phyloP scores from a whole-genome alignment of 805 yeast species.

The Candida pseudoglaebosa region DNA sequence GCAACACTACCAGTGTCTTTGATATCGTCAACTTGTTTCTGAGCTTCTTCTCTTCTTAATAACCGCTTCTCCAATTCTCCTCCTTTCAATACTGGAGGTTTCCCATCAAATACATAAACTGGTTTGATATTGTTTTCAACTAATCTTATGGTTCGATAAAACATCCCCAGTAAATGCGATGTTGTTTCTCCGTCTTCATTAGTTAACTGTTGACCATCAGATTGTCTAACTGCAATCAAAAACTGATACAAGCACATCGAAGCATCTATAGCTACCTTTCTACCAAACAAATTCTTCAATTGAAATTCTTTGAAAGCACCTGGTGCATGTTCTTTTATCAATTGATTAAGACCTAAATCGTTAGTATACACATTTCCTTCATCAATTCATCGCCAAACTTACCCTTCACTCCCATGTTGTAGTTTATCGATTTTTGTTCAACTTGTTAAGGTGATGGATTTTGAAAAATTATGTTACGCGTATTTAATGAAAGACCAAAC shows the following conservation, averaged over 20 bases:
- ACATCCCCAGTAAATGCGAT: constrained; percentile 94
- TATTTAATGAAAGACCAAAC: too few relatives aligned
- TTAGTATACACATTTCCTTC: neutral
- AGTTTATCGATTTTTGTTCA: neutral
- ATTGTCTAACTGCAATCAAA: constrained; percentile 92
- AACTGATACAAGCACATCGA: constrained; percentile 97
- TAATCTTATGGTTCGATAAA: constrained; percentile 86
- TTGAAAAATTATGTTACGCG: constrained; percentile 2
- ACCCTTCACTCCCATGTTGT: constrained; percentile 50
- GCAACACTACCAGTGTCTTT: constrained; percentile 79
- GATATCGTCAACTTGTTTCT: constrained; percentile 64
- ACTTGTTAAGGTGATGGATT: neutral
- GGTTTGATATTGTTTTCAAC: constrained; percentile 95
- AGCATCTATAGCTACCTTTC: constrained; percentile 96
- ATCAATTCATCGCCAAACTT: constrained; percentile 11
- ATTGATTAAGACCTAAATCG: constrained; percentile 70
- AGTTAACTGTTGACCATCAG: constrained; percentile 91
- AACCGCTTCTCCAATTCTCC: constrained; percentile 88
- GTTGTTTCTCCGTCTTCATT: constrained; percentile 87
- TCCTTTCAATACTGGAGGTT: constrained; percentile 91
- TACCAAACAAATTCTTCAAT: constrained; percentile 81
- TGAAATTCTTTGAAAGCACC: constrained; percentile 71
- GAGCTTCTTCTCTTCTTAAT: constrained; percentile 78
- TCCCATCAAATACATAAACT: constrained; percentile 94
- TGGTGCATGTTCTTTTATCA: constrained; percentile 89